A percentile compares a stretch with the other conserved stretches of the same genome.
Evolutionary conservation across 2,329 filamentous ascomycete species (phyloP).

Genomic region (Thielaviopsis populi): DNA sequence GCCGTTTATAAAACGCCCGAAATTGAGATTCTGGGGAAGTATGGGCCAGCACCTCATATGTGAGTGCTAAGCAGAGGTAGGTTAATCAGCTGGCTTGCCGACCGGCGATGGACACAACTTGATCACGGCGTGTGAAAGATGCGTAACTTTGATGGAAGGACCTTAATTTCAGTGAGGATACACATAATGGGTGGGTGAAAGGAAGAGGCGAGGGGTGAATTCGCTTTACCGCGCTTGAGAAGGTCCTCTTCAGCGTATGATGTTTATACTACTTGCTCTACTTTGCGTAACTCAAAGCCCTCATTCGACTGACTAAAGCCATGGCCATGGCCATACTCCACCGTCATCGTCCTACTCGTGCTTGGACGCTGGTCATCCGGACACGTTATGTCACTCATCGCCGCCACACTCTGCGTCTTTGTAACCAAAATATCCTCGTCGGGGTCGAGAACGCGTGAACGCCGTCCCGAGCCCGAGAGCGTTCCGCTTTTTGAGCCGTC

Average conservation of each 20-base stretch:
- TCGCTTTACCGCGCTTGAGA: not conserved
- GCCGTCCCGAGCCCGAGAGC: not conserved
- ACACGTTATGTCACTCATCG: slow-evolving; percentile 3
- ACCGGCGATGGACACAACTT: not conserved
- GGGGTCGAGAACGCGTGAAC: not conserved
- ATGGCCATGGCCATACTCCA: not conserved
- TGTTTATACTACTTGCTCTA: slow-evolving; percentile 10
- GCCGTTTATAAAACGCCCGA: slow-evolving; percentile 21
- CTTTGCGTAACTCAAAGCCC: not conserved
- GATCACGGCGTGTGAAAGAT: not conserved
- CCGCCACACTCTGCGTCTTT: slow-evolving; percentile 1
- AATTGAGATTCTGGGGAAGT: slow-evolving; percentile 9
- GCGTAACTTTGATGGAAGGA: not conserved
- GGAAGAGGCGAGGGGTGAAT: not conserved
- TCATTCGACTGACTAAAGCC: not conserved
- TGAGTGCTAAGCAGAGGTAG: not conserved
- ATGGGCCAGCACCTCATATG: not conserved
- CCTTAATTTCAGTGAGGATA: not conserved
- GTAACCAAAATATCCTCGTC: slow-evolving; percentile 12
- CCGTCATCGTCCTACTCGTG: not conserved
- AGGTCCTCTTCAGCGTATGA: not conserved
- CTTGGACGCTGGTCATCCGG: not conserved
- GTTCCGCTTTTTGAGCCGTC: not conserved
- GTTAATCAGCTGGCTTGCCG: not conserved
- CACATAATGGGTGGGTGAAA: not conserved